Evolutionary conservation across 2,329 filamentous ascomycete species (phyloP), one percentile per base, ranked within the genome.

Genomic region (Fusarium mundagurra): DNA sequence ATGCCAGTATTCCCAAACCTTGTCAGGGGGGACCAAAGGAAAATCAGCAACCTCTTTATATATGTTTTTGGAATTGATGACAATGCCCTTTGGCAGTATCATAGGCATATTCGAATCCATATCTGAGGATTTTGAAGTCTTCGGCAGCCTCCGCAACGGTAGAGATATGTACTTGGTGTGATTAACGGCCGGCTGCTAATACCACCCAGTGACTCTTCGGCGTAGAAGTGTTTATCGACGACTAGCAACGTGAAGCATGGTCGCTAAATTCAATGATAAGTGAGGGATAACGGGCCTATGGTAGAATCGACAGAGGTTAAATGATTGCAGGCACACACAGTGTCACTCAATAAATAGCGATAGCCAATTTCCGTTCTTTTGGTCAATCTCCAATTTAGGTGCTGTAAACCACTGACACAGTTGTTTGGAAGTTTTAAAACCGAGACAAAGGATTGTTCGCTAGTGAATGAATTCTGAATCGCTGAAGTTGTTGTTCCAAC

Each of bases 21-120:
- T 86, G 67, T 89, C 87, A 39, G 84, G 80, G 22, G 89, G 86
- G 12, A 90, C 82, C 39, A 85, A 80, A 29, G 85, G 79, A 74
- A 87, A 87, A 73, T 83, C 85, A 39, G 89, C 88, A 55, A 91
- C 86, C 73, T 88, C 87, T 33, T 84, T 83, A 73, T 90, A 89
- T 39, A 90, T 84, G 57, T 84, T 82, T 39, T 82, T 81, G 14
- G 84, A 85, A 80, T 90, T 91, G 57, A 85, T 84, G 68, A 91
- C 84, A 69, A 91, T 86, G 78, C 89, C 89, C 78, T 87, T 87
- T 27, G 89, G 89, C 78, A 91, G 76, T 41, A 89, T 84, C 81
- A 86, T 83, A 43, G 83, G 80, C 75, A 83, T 77, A 44, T 77
- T 80, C 58, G 80, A 71, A 68, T 83, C 81, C 82, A 84, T 84